Conservation (phyloP, 768 basidiomycete species). For the Galerina sulciceps region DNA sequence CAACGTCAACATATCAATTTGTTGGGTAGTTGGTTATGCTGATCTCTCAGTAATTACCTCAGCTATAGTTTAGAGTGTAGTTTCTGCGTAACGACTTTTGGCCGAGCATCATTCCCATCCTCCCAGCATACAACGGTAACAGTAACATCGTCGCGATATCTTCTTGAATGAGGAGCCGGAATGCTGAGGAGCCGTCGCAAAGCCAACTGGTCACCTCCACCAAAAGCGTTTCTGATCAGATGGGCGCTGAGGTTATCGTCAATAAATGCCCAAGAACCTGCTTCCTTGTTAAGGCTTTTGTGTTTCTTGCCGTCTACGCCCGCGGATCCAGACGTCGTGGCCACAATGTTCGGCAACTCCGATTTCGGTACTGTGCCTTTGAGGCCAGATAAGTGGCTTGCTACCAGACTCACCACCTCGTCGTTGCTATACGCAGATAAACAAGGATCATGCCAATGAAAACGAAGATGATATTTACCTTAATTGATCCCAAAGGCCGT, state of each 20-base stretch:
- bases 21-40: not conserved
- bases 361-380: conserved; percentile 67
- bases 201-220: conserved; percentile 69
- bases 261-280: conserved; percentile 75
- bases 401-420: conserved; percentile 87
- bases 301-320: conserved; percentile 68
- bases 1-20: not conserved
- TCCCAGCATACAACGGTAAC: conserved; percentile 90
- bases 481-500: conserved; percentile 78
- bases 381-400: conserved; percentile 75
- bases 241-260: conserved; percentile 83
- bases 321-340: conserved; percentile 54
- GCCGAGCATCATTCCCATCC: conserved; percentile 53
- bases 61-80: conserved; percentile 57
- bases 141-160: conserved; percentile 84
- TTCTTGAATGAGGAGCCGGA: conserved; percentile 76
- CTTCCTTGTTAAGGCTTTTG: conserved; percentile 42
- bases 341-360: conserved; percentile 56
- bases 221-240: conserved; percentile 89
- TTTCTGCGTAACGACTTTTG: conserved; percentile 42
- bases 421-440: conserved; percentile 58
- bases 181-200: conserved; percentile 76
- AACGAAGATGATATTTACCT: conserved; percentile 34
- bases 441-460: not conserved
- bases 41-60: not conserved